phyloP scores from a whole-genome alignment of 169 alveolate species.

The Eimeria falciformis region DNA sequence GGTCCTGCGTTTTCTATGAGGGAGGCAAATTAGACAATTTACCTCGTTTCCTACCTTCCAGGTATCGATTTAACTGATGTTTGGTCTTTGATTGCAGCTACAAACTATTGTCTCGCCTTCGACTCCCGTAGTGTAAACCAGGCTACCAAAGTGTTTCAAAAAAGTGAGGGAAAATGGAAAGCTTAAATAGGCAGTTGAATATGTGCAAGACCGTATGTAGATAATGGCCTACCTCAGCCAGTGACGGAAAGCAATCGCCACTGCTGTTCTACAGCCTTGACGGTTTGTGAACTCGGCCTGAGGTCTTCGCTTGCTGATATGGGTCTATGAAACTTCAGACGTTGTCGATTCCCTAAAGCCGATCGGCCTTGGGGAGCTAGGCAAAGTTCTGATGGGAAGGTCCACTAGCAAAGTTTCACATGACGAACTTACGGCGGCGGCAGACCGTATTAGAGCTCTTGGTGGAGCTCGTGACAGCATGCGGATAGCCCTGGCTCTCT shows the following conservation, averaged over 20 bases:
- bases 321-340: background rate
- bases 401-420: slow-evolving; percentile 8
- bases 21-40: background rate
- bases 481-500: slow-evolving; percentile 48
- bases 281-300: too few relatives aligned
- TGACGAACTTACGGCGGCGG: slow-evolving; percentile 39
- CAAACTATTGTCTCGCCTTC: slow-evolving; percentile 64
- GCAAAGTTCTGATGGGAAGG: background rate
- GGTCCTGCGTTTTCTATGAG: background rate
- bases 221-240: too few relatives aligned
- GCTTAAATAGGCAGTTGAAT: too few relatives aligned
- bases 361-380: slow-evolving; percentile 1
- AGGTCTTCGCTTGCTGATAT: slow-evolving; percentile 1
- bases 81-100: background rate
- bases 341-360: background rate
- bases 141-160: slow-evolving; percentile 27
- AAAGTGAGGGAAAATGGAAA: background rate
- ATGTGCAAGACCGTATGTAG: too few relatives aligned
- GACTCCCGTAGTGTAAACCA: slow-evolving; percentile 6
- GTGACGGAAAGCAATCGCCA: too few relatives aligned
- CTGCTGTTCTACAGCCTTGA: too few relatives aligned
- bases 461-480: slow-evolving; percentile 28
- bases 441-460: slow-evolving; percentile 3
- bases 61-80: background rate
- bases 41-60: too few relatives aligned